phyloP scores from a whole-genome alignment of 331 rosid species.

The Saraca asoca region DNA sequence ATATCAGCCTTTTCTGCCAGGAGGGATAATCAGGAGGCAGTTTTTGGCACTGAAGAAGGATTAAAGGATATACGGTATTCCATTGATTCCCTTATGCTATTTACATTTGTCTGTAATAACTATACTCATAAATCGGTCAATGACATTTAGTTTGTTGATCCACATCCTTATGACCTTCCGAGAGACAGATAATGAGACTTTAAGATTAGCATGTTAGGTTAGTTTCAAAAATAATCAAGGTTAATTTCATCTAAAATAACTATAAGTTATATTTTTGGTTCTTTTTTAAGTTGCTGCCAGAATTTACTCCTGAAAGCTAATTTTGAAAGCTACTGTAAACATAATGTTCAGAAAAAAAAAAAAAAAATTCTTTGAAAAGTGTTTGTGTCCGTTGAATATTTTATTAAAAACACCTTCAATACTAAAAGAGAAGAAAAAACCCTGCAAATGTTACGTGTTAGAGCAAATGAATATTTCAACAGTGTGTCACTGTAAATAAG shows the following conservation, averaged over 20 bases:
- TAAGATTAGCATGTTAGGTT: not conserved
- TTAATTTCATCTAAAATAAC: no score
- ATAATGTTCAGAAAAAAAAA: not conserved
- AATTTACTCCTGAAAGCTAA: not conserved
- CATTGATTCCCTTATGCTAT: not conserved
- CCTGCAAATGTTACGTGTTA: no score
- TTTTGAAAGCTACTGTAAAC: not conserved
- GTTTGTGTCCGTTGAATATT: no score
- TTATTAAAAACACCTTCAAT: no score
- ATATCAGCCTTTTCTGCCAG: slow-evolving; percentile 87
- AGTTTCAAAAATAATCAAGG: not conserved
- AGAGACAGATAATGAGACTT: not conserved
- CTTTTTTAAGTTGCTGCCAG: not conserved
- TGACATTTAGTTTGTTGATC: not conserved
- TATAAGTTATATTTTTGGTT: no score
- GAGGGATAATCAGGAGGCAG: slow-evolving; percentile 83
- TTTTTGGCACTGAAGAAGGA: slow-evolving; percentile 86
- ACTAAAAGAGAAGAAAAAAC: no score
- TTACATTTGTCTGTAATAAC: slow-evolving; percentile 1
- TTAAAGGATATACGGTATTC: slow-evolving; percentile 73
- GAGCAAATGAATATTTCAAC: no score
- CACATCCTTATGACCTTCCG: not conserved
- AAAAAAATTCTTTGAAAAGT: no score
- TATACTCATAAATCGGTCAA: not conserved
- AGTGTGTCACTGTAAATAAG: no score